phyloP scores from a whole-genome alignment of 2,329 filamentous ascomycete species.

The Talaromyces sp. region DNA sequence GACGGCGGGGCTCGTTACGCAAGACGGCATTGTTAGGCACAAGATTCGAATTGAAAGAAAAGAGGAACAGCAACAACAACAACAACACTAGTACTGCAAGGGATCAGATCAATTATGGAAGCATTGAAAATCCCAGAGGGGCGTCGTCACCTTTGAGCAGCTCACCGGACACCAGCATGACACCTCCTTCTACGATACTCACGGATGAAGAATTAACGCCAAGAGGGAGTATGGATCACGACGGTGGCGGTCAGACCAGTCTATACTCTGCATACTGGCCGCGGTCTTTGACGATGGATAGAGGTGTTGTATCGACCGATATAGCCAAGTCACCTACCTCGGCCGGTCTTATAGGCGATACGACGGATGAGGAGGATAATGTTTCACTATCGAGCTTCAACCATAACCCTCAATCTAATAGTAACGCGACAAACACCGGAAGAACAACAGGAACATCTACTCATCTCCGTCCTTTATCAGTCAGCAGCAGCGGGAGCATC shows the following conservation, averaged over 20 bases:
- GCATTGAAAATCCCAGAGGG: constrained; percentile 1
- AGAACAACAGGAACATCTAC: background rate
- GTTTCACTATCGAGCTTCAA: constrained; percentile 57
- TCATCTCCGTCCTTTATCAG: constrained; percentile 18
- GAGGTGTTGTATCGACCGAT: constrained; percentile 15
- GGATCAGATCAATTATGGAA: constrained; percentile 1
- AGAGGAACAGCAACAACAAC: constrained; percentile 16
- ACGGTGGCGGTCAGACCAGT: constrained; percentile 17
- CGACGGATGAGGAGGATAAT: constrained; percentile 78
- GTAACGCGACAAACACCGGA: constrained; percentile 18
- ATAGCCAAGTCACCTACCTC: constrained; percentile 43
- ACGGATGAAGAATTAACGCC: constrained; percentile 10
- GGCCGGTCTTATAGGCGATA: constrained; percentile 55
- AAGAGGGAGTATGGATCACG: constrained; percentile 11
- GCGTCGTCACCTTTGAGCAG: background rate
- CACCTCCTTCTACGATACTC: background rate
- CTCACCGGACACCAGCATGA: background rate
- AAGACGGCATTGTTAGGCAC: constrained; percentile 78
- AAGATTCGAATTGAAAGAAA: constrained; percentile 32
- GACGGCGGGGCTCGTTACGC: constrained; percentile 75
- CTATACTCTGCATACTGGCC: constrained; percentile 9
- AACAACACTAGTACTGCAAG: constrained; percentile 7
- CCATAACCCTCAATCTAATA: constrained; percentile 23
- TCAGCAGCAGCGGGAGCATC: constrained; percentile 16
- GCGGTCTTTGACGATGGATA: constrained; percentile 7